Percentiles rank a stretch among this genome's conserved stretches.
These are phyloP conservation scores for Hyphodiscus sp. DNA, from an alignment of 2,329 filamentous ascomycete genomes.

Conservation along the genomic window DNA sequence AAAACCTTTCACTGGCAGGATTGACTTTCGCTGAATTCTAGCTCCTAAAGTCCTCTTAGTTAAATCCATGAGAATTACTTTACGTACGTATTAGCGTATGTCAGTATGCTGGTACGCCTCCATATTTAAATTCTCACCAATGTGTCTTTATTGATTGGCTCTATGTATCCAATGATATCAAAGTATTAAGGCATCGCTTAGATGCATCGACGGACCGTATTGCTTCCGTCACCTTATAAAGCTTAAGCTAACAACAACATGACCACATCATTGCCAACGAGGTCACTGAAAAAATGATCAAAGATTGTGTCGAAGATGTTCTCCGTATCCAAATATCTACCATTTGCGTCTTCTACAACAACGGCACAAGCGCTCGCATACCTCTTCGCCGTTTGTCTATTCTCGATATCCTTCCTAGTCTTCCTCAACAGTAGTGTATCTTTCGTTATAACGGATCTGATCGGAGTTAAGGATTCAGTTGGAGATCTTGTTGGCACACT, in stretches of 20 bases:
- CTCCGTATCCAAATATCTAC: slow-evolving; percentile 30
- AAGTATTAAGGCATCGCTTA: too few relatives aligned
- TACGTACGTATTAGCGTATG: too few relatives aligned
- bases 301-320: slow-evolving; percentile 7
- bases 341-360: slow-evolving; percentile 55
- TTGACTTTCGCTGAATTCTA: too few relatives aligned
- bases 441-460: slow-evolving; percentile 78
- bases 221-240: too few relatives aligned
- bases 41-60: too few relatives aligned
- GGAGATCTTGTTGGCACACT: slow-evolving; percentile 79
- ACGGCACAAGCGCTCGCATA: slow-evolving; percentile 63
- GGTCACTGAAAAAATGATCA: neutral
- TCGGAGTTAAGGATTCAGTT: slow-evolving; percentile 66
- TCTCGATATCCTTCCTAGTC: slow-evolving; percentile 83
- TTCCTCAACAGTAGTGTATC: slow-evolving; percentile 81
- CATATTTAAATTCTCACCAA: too few relatives aligned
- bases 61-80: too few relatives aligned
- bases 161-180: too few relatives aligned
- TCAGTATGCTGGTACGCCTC: too few relatives aligned
- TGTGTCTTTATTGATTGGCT: too few relatives aligned
- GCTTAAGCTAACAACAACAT: neutral
- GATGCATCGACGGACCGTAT: too few relatives aligned
- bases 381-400: slow-evolving; percentile 74
- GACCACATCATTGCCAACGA: neutral
- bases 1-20: too few relatives aligned